Conservation (phyloP, 139 green algal genomes). For the Chlorella sp. region DNA sequence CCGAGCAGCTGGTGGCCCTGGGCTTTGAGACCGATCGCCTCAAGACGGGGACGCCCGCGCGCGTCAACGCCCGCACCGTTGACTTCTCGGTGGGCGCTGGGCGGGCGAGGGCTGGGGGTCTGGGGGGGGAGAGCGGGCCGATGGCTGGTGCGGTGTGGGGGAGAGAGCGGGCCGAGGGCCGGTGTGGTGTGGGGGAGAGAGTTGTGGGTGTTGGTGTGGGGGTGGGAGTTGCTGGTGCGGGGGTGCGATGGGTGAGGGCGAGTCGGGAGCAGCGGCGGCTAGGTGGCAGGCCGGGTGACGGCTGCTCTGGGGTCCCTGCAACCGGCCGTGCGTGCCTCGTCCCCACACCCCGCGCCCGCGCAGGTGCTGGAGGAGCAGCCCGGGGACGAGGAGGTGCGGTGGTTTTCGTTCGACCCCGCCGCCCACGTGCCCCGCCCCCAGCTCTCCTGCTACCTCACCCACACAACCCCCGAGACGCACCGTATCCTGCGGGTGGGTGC, state of each 20-base stretch:
- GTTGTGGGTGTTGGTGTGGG: neutral
- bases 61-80: constrained; percentile 89
- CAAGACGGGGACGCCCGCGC: constrained; percentile 96
- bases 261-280: too few species aligned
- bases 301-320: too few species aligned
- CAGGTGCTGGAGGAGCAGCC: constrained; percentile 37
- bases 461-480: constrained; percentile 92
- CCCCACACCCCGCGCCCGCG: neutral
- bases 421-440: constrained; percentile 76
- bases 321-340: too few species aligned
- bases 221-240: neutral
- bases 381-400: constrained; percentile 76
- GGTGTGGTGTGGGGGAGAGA: too few species aligned
- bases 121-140: neutral
- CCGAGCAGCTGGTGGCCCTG: constrained; percentile 80
- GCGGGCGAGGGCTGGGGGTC: constrained; percentile 70
- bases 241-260: too few species aligned
- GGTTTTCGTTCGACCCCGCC: constrained; percentile 92
- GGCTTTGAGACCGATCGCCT: constrained; percentile 94
- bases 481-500: constrained; percentile 71
- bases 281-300: too few species aligned
- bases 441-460: constrained; percentile 92
- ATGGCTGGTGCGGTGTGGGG: neutral
- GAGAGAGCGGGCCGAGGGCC: neutral
- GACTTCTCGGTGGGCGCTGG: too few species aligned